Percentiles rank a stretch among this genome's conserved stretches.
phyloP scores from a whole-genome alignment of 352 stramenopile genomes.

The Globisporangium spinosum region DNA sequence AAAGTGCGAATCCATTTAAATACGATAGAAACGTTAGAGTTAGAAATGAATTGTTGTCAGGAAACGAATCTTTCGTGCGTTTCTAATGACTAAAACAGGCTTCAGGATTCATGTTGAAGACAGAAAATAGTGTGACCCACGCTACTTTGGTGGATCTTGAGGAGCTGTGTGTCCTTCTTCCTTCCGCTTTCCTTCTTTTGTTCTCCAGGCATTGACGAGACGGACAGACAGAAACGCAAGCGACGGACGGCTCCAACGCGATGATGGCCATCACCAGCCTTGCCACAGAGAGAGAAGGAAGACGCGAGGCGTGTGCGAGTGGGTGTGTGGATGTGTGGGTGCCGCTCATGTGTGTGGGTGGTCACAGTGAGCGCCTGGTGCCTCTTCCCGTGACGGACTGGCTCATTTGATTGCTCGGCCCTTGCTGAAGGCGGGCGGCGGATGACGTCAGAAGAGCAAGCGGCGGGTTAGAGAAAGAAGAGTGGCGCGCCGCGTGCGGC shows the following conservation, averaged over 20 bases:
- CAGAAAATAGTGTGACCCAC: constrained; percentile 5
- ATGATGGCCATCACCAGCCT: constrained; percentile 9
- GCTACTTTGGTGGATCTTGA: constrained; percentile 9
- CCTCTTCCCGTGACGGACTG: background rate
- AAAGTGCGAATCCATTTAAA: background rate
- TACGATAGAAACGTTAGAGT: background rate
- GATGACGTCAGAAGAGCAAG: constrained; percentile 9
- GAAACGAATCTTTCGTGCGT: background rate
- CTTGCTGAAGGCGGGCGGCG: background rate
- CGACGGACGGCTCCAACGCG: background rate
- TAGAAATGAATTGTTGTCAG: background rate
- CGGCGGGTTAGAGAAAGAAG: background rate
- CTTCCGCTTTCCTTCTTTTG: background rate
- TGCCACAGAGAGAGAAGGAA: background rate
- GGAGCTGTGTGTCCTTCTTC: background rate
- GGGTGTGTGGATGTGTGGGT: background rate
- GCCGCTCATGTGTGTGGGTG: background rate
- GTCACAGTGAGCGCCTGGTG: background rate
- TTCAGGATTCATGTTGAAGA: constrained; percentile 1
- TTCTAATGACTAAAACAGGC: background rate
- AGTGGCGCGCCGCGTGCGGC: background rate
- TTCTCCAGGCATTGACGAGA: constrained; percentile 8
- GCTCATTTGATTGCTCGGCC: background rate
- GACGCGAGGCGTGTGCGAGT: background rate
- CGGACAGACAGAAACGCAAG: constrained; percentile 3